Evolutionary conservation across 1,284 basidiomycete species (phyloP).

Genomic region (Cutaneotrichosporon mucoides): DNA sequence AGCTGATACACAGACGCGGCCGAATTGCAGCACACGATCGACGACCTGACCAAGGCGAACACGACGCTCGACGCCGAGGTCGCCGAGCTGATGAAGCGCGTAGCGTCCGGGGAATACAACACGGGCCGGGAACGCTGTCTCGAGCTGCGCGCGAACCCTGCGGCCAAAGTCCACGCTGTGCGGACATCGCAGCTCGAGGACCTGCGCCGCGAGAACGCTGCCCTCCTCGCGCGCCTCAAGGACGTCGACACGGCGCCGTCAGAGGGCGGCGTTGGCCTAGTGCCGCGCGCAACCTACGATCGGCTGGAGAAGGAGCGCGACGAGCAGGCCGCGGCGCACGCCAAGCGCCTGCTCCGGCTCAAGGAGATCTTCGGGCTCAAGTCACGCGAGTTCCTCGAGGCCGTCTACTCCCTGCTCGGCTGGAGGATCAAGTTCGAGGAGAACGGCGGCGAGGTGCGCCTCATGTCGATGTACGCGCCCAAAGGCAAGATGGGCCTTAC

Average conservation of each 20-base stretch:
- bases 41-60: conserved; percentile 47
- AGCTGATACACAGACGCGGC: conserved; percentile 10
- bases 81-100: conserved; percentile 50
- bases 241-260: conserved; percentile 9
- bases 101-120: conserved; percentile 55
- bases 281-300: conserved; percentile 52
- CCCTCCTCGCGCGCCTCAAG: conserved; percentile 48
- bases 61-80: conserved; percentile 51
- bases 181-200: conserved; percentile 51
- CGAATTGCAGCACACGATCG: conserved; percentile 23
- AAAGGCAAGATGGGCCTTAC: conserved; percentile 52
- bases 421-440: conserved; percentile 56
- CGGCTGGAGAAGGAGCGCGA: conserved; percentile 49
- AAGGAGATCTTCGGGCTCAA: conserved; percentile 54
- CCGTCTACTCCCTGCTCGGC: conserved; percentile 55
- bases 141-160: conserved; percentile 52
- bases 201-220: conserved; percentile 52
- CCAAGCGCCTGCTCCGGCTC: conserved; percentile 52
- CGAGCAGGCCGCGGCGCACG: conserved; percentile 51
- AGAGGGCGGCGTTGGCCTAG: conserved; percentile 27
- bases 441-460: conserved; percentile 53
- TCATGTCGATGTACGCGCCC: conserved; percentile 55
- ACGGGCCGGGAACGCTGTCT: conserved; percentile 50
- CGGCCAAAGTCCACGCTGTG: conserved; percentile 51
- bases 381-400: conserved; percentile 55